These are phyloP conservation scores for Lasiosphaeria hispida DNA, from an alignment of 495 filamentous ascomycete genomes.

Conservation along the genomic window DNA sequence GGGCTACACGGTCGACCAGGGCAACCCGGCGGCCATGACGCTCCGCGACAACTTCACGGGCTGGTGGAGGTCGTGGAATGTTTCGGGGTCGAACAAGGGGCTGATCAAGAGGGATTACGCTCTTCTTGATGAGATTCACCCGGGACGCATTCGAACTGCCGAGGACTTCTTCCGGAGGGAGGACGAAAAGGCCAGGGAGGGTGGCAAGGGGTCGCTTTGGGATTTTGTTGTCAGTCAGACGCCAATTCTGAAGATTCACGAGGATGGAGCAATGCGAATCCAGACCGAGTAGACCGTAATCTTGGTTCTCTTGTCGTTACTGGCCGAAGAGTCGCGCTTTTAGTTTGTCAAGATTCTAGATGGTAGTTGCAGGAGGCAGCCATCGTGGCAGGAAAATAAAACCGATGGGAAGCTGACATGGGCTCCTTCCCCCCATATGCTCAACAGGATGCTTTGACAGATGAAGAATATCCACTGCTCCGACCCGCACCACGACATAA, in stretches of 20 bases:
- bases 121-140: constrained; percentile 53
- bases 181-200: constrained; percentile 31
- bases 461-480: no score
- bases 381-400: no score
- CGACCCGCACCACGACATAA: no score
- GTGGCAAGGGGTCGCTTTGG: constrained; percentile 31
- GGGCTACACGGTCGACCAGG: constrained; percentile 41
- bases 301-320: no score
- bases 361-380: no score
- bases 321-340: no score
- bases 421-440: no score
- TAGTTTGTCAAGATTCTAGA: no score
- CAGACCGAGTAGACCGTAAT: no score
- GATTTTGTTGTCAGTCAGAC: constrained; percentile 25
- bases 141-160: constrained; percentile 45
- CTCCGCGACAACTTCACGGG: constrained; percentile 53
- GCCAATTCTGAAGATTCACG: constrained; percentile 31
- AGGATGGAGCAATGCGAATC: constrained; percentile 18
- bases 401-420: no score
- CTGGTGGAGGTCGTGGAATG: constrained; percentile 50
- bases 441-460: no score
- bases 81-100: constrained; percentile 39
- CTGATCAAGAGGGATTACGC: constrained; percentile 48
- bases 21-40: constrained; percentile 45
- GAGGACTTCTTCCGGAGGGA: constrained; percentile 50